Evolutionary conservation across 352 stramenopile species (phyloP).

Genomic region (Thraustochytrium sp.): DNA sequence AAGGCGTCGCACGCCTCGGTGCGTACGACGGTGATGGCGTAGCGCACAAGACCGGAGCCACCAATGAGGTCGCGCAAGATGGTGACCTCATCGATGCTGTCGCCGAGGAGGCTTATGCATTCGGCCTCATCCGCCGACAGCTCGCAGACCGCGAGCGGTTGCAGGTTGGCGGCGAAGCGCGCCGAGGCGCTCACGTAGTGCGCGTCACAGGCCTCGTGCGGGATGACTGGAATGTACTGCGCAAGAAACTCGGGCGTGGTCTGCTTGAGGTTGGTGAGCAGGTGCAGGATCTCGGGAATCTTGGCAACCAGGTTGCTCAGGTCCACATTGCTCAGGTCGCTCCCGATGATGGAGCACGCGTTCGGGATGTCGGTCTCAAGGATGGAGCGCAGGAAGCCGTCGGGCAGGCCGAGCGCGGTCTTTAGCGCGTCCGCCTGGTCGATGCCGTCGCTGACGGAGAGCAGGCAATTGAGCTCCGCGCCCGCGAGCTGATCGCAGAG

Average conservation of each 20-base stretch:
- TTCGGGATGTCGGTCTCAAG: background rate
- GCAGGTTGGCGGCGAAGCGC: background rate
- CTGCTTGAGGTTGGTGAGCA: background rate
- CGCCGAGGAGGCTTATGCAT: slow-evolving; percentile 9
- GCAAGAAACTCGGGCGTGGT: slow-evolving; percentile 5
- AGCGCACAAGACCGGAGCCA: background rate
- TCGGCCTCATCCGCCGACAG: background rate
- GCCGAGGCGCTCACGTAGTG: background rate
- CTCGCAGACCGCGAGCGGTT: background rate
- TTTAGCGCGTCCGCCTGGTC: background rate
- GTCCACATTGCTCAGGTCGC: background rate
- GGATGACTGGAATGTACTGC: slow-evolving; percentile 30
- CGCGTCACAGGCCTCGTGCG: slow-evolving; percentile 23
- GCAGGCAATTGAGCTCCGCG: background rate
- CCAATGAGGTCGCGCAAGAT: slow-evolving; percentile 29
- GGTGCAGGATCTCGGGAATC: slow-evolving; percentile 16
- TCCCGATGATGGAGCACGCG: slow-evolving; percentile 8
- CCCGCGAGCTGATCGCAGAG: background rate
- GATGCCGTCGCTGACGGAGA: slow-evolving; percentile 8
- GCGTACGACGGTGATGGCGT: background rate
- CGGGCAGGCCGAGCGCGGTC: background rate
- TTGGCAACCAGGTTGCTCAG: slow-evolving; percentile 9
- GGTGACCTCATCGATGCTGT: background rate
- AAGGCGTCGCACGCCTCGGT: background rate
- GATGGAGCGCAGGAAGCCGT: background rate